Percentiles rank a stretch among this genome's conserved stretches.
Conservation (phyloP, 805 yeast genomes). For the Wickerhamomyces mucosus region DNA sequence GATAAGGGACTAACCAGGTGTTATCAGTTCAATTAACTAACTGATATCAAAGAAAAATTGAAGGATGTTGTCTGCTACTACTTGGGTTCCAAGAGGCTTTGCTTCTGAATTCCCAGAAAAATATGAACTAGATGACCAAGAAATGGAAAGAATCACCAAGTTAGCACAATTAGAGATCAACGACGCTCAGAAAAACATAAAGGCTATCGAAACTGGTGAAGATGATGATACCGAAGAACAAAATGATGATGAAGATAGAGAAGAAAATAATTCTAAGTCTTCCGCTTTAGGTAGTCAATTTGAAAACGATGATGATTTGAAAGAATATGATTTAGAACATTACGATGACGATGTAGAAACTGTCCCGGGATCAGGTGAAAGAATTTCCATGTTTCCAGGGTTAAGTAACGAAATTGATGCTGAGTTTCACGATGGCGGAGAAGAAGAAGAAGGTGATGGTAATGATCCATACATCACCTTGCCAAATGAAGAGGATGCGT, state of each 20-base stretch:
- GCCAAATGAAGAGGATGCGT: constrained; percentile 42
- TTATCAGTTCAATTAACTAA: no score
- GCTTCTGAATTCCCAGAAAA: constrained; percentile 89
- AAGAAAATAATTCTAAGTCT: constrained; percentile 4
- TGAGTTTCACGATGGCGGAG: constrained; percentile 40
- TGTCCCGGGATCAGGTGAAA: constrained; percentile 28
- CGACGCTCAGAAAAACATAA: constrained; percentile 63
- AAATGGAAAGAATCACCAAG: constrained; percentile 80
- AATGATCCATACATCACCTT: constrained; percentile 35
- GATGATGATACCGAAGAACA: constrained; percentile 2
- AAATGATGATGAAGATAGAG: constrained; percentile 20
- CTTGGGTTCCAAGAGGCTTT: constrained; percentile 95
- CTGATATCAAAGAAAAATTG: no score
- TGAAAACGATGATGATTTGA: constrained; percentile 74
- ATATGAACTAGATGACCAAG: constrained; percentile 83
- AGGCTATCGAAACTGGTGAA: constrained; percentile 29
- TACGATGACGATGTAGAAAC: constrained; percentile 62
- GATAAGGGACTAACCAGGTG: no score
- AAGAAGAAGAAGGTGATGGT: constrained; percentile 21
- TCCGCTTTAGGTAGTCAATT: constrained; percentile 29
- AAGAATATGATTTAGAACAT: constrained; percentile 79
- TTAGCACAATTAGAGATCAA: constrained; percentile 76
- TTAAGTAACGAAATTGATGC: constrained; percentile 41
- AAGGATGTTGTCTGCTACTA: constrained; percentile 77
- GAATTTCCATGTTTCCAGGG: constrained; percentile 68